Percentiles rank a stretch among this genome's conserved stretches.
Evolutionary conservation across 2,329 filamentous ascomycete species (phyloP).

Genomic region (Niveomyces coronatus): DNA sequence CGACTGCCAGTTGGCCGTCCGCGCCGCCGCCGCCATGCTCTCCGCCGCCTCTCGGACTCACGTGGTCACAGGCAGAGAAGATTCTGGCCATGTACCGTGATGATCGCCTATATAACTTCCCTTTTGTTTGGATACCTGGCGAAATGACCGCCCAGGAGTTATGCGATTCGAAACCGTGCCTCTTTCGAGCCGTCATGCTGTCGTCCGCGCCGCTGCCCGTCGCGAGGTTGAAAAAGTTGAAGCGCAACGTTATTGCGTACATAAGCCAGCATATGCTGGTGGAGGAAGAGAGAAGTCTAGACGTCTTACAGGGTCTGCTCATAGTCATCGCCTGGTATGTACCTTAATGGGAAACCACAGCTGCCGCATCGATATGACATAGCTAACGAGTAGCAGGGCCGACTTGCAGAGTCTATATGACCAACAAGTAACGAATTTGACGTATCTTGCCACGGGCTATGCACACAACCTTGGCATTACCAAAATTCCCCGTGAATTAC

Average conservation of each 20-base stretch:
- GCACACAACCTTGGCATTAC: constrained; percentile 30
- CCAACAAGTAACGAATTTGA: constrained; percentile 25
- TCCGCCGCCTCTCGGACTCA: constrained; percentile 25
- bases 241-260: constrained; percentile 30
- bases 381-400: constrained; percentile 19
- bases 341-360: no score
- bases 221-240: constrained; percentile 27
- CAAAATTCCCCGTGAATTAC: constrained; percentile 10
- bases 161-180: constrained; percentile 24
- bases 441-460: constrained; percentile 29
- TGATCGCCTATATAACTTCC: constrained; percentile 25
- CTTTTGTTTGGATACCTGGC: constrained; percentile 26
- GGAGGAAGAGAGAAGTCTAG: constrained; percentile 29
- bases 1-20: constrained; percentile 4
- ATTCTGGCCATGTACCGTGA: constrained; percentile 24
- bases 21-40: background rate
- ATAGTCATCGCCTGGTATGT: constrained; percentile 35
- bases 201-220: constrained; percentile 21
- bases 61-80: constrained; percentile 27
- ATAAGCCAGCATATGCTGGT: constrained; percentile 32
- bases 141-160: constrained; percentile 21
- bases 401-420: constrained; percentile 25
- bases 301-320: constrained; percentile 36
- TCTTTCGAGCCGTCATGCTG: constrained; percentile 30
- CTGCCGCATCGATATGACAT: background rate